Conservation (phyloP, 495 filamentous ascomycete species). For the Pseudoneurospora amorphoporcata region DNA sequence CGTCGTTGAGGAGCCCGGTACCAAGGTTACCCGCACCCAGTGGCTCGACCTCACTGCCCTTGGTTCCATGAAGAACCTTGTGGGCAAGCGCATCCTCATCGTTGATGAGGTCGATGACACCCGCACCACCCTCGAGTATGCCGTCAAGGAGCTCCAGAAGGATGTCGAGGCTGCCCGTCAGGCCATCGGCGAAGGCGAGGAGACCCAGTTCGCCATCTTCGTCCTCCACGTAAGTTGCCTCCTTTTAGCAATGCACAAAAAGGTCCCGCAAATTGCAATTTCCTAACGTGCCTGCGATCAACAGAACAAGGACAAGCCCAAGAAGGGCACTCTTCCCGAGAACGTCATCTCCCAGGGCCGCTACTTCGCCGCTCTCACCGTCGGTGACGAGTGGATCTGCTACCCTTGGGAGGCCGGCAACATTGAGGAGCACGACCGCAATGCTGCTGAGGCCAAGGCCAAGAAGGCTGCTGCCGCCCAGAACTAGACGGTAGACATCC, state of each 20-base stretch:
- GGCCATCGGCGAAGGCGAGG: slow-evolving; percentile 53
- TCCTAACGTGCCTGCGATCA: background rate
- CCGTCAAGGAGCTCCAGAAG: slow-evolving; percentile 90
- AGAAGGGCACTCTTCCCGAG: slow-evolving; percentile 80
- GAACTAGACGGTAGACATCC: background rate
- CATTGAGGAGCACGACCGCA: slow-evolving; percentile 82
- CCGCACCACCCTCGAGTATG: slow-evolving; percentile 92
- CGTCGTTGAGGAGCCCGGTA: slow-evolving; percentile 61
- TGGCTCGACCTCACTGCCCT: slow-evolving; percentile 90
- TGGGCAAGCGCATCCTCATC: slow-evolving; percentile 95
- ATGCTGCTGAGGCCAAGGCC: slow-evolving; percentile 44
- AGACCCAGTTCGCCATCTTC: slow-evolving; percentile 85
- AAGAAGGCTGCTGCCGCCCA: slow-evolving; percentile 4
- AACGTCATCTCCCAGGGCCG: slow-evolving; percentile 64
- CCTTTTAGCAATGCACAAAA: background rate
- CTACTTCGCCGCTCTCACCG: slow-evolving; percentile 81
- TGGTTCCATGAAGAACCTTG: slow-evolving; percentile 77
- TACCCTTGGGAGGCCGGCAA: slow-evolving; percentile 99
- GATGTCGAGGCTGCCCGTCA: slow-evolving; percentile 78
- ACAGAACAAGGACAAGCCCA: slow-evolving; percentile 91
- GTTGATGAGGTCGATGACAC: slow-evolving; percentile 99
- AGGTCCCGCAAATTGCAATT: background rate
- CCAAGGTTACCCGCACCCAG: slow-evolving; percentile 93
- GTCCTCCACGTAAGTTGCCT: slow-evolving; percentile 73
- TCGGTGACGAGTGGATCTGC: slow-evolving; percentile 91